A percentile compares a stretch with the other conserved stretches of the same genome.
These are phyloP conservation scores for Neoconidiobolus thromboides DNA, from an alignment of 371 early-diverging fungal species.

Conservation along the genomic window DNA sequence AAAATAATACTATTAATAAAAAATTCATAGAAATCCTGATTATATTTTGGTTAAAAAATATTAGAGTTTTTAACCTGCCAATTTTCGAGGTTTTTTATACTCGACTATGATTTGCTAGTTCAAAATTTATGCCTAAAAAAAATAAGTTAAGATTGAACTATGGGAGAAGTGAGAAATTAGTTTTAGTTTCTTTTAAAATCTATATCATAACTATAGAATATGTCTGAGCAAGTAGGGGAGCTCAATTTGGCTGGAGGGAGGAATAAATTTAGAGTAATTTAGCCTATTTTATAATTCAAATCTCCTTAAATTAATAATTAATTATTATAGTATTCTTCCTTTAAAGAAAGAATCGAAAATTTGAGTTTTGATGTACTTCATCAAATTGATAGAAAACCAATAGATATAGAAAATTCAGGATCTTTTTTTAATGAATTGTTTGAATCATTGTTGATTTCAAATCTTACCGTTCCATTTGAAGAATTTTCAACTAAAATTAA, in stretches of 20 bases:
- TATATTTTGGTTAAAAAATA: too few species aligned
- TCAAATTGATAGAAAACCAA: slow-evolving; percentile 11
- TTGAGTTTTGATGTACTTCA: slow-evolving; percentile 52
- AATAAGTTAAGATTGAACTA: too few species aligned
- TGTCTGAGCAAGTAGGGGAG: neutral
- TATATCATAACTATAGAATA: too few species aligned
- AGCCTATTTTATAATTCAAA: neutral
- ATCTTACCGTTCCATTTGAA: slow-evolving; percentile 62
- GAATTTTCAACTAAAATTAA: slow-evolving; percentile 41
- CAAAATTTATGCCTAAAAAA: too few species aligned
- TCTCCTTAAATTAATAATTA: neutral
- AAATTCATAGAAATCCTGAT: too few species aligned
- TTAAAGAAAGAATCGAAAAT: slow-evolving; percentile 48
- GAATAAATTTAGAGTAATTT: slow-evolving; percentile 3
- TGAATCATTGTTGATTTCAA: slow-evolving; percentile 62
- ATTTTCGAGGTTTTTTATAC: too few species aligned
- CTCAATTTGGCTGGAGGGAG: slow-evolving; percentile 3
- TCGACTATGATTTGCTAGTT: too few species aligned
- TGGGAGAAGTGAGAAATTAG: too few species aligned
- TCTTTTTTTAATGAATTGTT: slow-evolving; percentile 72
- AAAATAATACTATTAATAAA: too few species aligned
- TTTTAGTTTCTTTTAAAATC: too few species aligned
- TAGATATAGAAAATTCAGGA: slow-evolving; percentile 23
- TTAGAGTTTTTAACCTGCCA: too few species aligned
- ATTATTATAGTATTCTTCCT: slow-evolving; percentile 45